phyloP scores from a whole-genome alignment of 441 rosid genomes.

The Adansonia gregorii region DNA sequence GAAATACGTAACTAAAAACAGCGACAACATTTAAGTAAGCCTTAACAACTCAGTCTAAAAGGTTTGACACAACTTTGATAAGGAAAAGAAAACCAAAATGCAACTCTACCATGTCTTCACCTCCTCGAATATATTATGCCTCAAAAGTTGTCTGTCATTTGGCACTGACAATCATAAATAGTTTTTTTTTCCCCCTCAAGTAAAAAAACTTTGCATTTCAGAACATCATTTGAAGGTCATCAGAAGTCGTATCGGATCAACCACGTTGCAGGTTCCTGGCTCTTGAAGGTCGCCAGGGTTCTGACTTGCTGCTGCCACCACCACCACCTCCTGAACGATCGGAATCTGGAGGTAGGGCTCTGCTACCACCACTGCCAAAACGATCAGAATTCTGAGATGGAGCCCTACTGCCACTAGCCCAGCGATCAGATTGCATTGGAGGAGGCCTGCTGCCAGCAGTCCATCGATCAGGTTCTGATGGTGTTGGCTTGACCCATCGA shows the following conservation, averaged over 20 bases:
- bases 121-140: constrained; percentile 6
- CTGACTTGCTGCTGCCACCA: constrained; percentile 21
- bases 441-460: constrained; percentile 40
- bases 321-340: constrained; percentile 5
- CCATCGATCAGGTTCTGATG: constrained; percentile 41
- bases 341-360: constrained; percentile 41
- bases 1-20: background rate
- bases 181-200: background rate
- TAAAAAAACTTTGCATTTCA: background rate
- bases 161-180: background rate
- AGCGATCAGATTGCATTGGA: constrained; percentile 48
- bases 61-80: background rate
- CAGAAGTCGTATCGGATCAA: background rate
- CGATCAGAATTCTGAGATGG: constrained; percentile 40
- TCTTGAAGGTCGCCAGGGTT: constrained; percentile 31
- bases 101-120: background rate
- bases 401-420: constrained; percentile 43
- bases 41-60: background rate
- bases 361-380: constrained; percentile 29
- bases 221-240: background rate
- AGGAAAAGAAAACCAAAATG: background rate
- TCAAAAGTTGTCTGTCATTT: background rate
- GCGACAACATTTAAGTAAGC: background rate
- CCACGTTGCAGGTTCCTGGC: constrained; percentile 11
- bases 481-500: constrained; percentile 47